Evolutionary conservation across 768 basidiomycete genomes (phyloP).

Genomic region (Pholiota microspora): DNA sequence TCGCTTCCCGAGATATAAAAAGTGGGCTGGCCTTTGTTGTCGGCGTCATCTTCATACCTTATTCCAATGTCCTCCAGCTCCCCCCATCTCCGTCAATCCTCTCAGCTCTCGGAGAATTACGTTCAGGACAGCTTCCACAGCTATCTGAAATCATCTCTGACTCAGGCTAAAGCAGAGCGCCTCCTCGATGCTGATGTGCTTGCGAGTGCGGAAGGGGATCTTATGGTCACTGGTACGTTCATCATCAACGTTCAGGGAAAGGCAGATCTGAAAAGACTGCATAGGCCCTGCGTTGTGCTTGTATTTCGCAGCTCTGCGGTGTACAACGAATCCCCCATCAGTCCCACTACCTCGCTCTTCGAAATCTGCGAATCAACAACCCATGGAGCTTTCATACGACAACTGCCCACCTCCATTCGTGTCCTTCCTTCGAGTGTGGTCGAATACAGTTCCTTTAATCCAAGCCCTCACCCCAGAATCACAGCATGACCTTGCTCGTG

Average conservation of each 20-base stretch:
- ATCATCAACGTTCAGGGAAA: background rate
- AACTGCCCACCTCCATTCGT: slow-evolving; percentile 74
- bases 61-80: background rate
- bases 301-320: slow-evolving; percentile 81
- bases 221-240: slow-evolving; percentile 76
- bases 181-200: slow-evolving; percentile 72
- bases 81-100: background rate
- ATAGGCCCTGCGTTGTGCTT: slow-evolving; percentile 78
- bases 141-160: slow-evolving; percentile 76
- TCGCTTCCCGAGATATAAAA: background rate
- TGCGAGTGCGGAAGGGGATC: slow-evolving; percentile 75
- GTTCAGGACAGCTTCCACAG: slow-evolving; percentile 81
- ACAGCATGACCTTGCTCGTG: slow-evolving; percentile 80
- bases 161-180: slow-evolving; percentile 73
- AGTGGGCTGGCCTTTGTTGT: background rate
- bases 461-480: slow-evolving; percentile 59
- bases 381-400: slow-evolving; percentile 55
- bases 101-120: slow-evolving; percentile 54
- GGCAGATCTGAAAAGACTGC: background rate
- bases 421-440: slow-evolving; percentile 74
- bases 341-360: slow-evolving; percentile 69
- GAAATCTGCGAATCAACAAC: slow-evolving; percentile 36
- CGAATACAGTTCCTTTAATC: slow-evolving; percentile 59
- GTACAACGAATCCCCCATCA: slow-evolving; percentile 72
- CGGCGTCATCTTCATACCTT: background rate